These are phyloP conservation scores for Pyrenophora seminiperda DNA, from an alignment of 2,329 filamentous ascomycete species.

Conservation along the genomic window DNA sequence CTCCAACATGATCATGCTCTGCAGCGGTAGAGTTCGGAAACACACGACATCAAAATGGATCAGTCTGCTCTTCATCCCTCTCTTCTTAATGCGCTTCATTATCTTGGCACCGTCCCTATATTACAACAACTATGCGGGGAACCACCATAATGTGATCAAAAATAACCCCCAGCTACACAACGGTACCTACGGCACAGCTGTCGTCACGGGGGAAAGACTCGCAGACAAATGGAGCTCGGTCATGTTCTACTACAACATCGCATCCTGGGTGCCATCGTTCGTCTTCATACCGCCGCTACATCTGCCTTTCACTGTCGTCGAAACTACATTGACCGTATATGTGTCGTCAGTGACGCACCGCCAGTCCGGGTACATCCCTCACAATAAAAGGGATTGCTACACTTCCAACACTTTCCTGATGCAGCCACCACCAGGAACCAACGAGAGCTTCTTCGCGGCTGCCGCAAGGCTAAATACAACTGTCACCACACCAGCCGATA, in stretches of 20 bases:
- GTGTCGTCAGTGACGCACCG: conserved; percentile 8
- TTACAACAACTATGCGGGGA: not conserved
- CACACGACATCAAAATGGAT: too few species aligned
- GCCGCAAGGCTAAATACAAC: conserved; percentile 32
- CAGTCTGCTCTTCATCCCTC: too few species aligned
- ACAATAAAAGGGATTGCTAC: conserved; percentile 3
- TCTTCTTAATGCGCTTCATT: conserved; percentile 9
- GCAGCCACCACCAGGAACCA: conserved; percentile 18
- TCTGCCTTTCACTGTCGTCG: conserved; percentile 13
- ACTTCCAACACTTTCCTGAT: not conserved
- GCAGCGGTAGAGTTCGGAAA: not conserved
- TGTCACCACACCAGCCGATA: conserved; percentile 14
- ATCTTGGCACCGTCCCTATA: conserved; percentile 3
- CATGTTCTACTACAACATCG: conserved; percentile 9
- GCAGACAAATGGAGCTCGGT: conserved; percentile 13
- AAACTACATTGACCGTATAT: conserved; percentile 10
- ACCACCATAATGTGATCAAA: conserved; percentile 14
- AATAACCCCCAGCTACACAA: conserved; percentile 16
- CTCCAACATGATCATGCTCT: too few species aligned
- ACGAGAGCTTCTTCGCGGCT: conserved; percentile 39
- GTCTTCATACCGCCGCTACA: conserved; percentile 13
- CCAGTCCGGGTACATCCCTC: conserved; percentile 18
- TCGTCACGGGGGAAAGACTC: conserved; percentile 15
- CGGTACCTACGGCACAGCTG: conserved; percentile 15
- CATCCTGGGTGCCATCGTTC: conserved; percentile 4